Conservation (phyloP, 495 filamentous ascomycete species). For the Cenococcum geophilum region DNA sequence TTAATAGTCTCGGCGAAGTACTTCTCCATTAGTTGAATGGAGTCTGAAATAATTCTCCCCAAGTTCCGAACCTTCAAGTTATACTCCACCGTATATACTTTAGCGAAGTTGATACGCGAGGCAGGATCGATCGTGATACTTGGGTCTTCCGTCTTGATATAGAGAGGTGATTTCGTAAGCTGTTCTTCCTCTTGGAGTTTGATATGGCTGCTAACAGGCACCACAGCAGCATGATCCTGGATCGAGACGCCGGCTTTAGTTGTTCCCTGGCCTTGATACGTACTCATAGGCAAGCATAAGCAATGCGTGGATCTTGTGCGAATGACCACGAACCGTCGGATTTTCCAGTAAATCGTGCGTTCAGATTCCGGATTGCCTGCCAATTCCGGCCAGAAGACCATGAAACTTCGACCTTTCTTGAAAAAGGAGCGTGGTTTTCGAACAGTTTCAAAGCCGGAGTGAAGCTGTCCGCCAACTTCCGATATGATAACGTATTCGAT, state of each 20-base stretch:
- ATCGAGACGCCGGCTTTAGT: constrained; percentile 18
- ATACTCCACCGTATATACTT: constrained; percentile 45
- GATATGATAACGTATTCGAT: too few species aligned
- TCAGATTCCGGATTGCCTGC: constrained; percentile 11
- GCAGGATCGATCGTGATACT: constrained; percentile 32
- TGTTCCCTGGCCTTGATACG: constrained; percentile 21
- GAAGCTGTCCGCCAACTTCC: too few species aligned
- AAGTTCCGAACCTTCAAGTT: constrained; percentile 44
- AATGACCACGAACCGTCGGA: constrained; percentile 30
- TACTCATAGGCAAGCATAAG: constrained; percentile 24
- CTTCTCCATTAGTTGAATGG: too few species aligned
- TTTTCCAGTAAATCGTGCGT: constrained; percentile 2
- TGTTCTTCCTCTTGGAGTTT: constrained; percentile 1
- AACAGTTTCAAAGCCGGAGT: background rate
- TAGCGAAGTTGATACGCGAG: constrained; percentile 45
- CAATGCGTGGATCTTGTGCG: constrained; percentile 13
- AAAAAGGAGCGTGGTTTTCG: constrained; percentile 8
- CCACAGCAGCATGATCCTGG: constrained; percentile 26
- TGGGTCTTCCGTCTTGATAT: constrained; percentile 4
- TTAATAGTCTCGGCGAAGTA: too few species aligned
- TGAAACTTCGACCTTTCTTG: constrained; percentile 14
- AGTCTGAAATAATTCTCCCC: too few species aligned
- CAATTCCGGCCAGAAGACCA: constrained; percentile 22
- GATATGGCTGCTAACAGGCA: background rate
- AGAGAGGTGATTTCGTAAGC: constrained; percentile 3